Evolutionary conservation across 2,329 filamentous ascomycete species (phyloP), one percentile per base, ranked within the genome.

Genomic region (Botryotinia convoluta): DNA sequence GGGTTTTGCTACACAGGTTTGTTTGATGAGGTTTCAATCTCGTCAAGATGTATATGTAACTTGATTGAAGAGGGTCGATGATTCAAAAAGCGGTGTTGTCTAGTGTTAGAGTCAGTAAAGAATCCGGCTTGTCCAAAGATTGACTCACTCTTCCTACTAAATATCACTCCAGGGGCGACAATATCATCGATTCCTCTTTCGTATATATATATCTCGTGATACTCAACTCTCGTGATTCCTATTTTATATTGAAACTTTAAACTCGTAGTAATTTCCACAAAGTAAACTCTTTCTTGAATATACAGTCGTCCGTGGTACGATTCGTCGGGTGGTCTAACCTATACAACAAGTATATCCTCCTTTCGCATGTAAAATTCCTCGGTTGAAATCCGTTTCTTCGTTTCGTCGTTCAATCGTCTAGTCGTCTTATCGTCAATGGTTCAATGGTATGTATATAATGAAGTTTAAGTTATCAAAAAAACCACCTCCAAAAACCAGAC

Each of bases 171-270:
- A 54, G 64, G 39, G 26, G 35, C 48, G 35, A 68, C 64, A 14
- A 18, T 42, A 29, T n/a, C 64, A 12, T 54, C 35, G 26, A 42
- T n/a, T 20, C 26, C 63, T 48, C 63, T 8, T 16, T 12, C 45
- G 45, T 67, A 54, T 57, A 9, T 57, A 39, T 42, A 20, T 51
- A 68, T 68, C 45, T 57, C 65, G 48, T 68, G 64, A 57, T 68
- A 22, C 35, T 9, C 20, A 32, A 22, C 26, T 68, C 64, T 57
- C 64, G 48, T 39, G 35, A 42, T 57, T 22, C 26, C 18, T 12
- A 4, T 4, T 1, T 61, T 7, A 26, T 62, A 62, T 62, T 22
- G 60, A 39, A 68, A 68, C 35, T 37, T 4, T 67, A 37, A 45
- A 54, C 6, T 54, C 32, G 63, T 20, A 12, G 26, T 29, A 39